Conservation (phyloP, 2,329 filamentous ascomycete species). For the Cladophialophora exuberans region DNA sequence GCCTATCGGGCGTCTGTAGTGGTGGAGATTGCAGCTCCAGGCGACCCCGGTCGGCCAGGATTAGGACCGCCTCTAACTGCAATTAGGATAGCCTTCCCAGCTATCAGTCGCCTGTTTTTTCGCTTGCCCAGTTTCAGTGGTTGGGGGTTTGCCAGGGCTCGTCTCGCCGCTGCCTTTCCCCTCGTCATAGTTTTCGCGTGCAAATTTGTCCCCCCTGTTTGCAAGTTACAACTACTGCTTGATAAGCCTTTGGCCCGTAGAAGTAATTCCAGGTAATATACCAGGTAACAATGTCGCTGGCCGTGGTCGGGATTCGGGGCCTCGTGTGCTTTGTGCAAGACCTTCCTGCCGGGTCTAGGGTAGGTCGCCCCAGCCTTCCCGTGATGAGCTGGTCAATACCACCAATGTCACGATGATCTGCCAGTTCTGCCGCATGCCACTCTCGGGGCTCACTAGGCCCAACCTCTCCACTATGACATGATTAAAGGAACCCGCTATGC, state of each 20-base stretch:
- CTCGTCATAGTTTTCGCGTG: no score
- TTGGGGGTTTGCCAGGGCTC: no score
- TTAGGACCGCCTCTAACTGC: not conserved
- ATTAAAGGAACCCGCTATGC: constrained; percentile 6
- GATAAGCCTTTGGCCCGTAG: no score
- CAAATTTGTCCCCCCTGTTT: no score
- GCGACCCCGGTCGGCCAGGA: not conserved
- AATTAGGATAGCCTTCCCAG: not conserved
- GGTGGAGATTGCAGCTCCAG: not conserved
- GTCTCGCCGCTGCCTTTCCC: no score
- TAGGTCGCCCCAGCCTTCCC: constrained; percentile 9
- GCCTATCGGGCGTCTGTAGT: not conserved
- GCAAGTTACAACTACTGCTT: no score
- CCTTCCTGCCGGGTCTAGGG: not conserved
- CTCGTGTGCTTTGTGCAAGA: no score
- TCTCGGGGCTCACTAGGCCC: not conserved
- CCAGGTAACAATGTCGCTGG: no score
- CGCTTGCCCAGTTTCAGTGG: no score
- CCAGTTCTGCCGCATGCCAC: constrained; percentile 7
- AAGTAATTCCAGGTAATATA: no score
- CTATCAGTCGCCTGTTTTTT: not conserved
- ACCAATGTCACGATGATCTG: constrained; percentile 13
- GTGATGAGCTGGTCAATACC: not conserved
- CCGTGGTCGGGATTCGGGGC: no score
- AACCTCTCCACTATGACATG: constrained; percentile 16